Conservation (phyloP, 306 rosid genomes). For the Luffa aegyptiaca region DNA sequence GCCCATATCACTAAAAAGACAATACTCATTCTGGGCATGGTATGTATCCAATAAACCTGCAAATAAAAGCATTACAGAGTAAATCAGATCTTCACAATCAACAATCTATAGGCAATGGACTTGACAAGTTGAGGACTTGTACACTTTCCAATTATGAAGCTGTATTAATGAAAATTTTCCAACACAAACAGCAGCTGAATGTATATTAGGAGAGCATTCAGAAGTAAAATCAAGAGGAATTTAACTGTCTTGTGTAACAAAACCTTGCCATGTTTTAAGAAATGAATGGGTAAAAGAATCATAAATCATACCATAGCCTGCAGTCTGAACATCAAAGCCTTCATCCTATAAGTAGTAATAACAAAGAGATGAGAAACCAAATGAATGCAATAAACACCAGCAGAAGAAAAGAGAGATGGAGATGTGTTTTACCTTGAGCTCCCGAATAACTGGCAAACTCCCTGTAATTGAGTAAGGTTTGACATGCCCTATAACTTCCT, state of each 20-base stretch:
- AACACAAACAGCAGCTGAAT: background rate
- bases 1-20: slow-evolving; percentile 67
- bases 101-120: background rate
- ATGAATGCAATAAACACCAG: background rate
- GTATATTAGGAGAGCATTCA: background rate
- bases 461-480: slow-evolving; percentile 94
- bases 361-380: background rate
- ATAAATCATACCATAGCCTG: slow-evolving; percentile 67
- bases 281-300: background rate
- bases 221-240: background rate
- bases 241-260: background rate
- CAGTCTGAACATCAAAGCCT: slow-evolving; percentile 88
- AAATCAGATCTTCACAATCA: slow-evolving; percentile 10
- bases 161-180: background rate
- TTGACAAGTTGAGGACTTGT: background rate
- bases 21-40: slow-evolving; percentile 92
- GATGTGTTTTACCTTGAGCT: slow-evolving; percentile 51
- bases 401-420: background rate
- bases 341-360: slow-evolving; percentile 43
- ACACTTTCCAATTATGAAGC: background rate
- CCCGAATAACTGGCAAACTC: slow-evolving; percentile 80
- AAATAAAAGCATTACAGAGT: slow-evolving; percentile 12
- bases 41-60: slow-evolving; percentile 80
- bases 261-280: background rate
- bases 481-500: slow-evolving; percentile 78